Evolutionary conservation across 129 eudicot genomes (phyloP).

Genomic region (carrot (Daucus carota)): DH1_v3.0 NC_030386.2:37843001-37843500

Average conservation of each 20-base stretch:
- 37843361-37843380: background rate
- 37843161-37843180: background rate
- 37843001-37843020: conserved; percentile 91
- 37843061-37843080: no score
- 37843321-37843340: background rate
- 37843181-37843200: background rate
- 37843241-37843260: background rate
- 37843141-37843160: background rate
- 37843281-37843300: background rate
- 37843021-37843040: conserved; percentile 95
- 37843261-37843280: background rate
- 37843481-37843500: conserved; percentile 90
- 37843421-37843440: background rate
- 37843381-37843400: background rate
- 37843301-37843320: background rate
- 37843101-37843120: background rate
- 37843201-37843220: background rate
- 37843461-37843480: background rate
- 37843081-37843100: background rate
- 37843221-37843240: background rate
- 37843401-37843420: background rate
- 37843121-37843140: background rate
- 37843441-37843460: background rate
- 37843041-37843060: conserved; percentile 62
- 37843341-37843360: background rate